Base-by-base conservation (phyloP, 192 early-diverging fungal species). In the Phycomyces blakesleeanus region DNA sequence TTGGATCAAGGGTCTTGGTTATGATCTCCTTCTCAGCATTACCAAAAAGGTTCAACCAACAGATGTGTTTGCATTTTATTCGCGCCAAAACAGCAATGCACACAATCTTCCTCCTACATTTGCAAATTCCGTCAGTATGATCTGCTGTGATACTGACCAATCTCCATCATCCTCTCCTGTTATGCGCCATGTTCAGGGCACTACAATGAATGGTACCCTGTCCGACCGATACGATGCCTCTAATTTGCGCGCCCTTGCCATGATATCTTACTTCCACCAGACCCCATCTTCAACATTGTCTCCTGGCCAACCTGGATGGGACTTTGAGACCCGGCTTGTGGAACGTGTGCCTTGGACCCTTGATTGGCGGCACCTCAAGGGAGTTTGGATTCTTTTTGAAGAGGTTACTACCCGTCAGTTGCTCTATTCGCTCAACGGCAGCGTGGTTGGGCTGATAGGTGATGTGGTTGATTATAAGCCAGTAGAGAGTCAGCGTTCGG, bases 1-100 rank as follows among this genome's bases (percentile, higher is more conserved):
- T 0, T 98, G 95, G 94, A 77, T 91, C 38, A 93, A 87, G 69
- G 95, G 88, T 5, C 81, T 93, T 66, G 95, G 95, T 10, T 86
- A 93, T 55, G 89, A 94, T 67, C 68, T 98, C 18, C 78, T 94
- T 26, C 63, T 91, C 14, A 80, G 88, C 27, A 67, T 92, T 14
- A 76, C 92, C 20, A 69, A 78, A 41, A 56, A 75, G 3, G 72
- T 85, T 10, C 71, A 61, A 2, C 93, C 95, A 14, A 87, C 87
- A 24, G 77, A 88, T 72, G 80, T 94, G 2, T 81, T 89, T 41
- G 87, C 87, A 40, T 51, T 51, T 18, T 47, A 14, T n/a, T 66
- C 47, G 20, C 12, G 10, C 44, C 29, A 50, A 57, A 20, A 26
- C 51, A 18, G 51, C 44, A 5, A n/a, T 25, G 1, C 54, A 29